Conservation (phyloP, 352 stramenopile genomes). For the Pythium pyrilobum region DNA sequence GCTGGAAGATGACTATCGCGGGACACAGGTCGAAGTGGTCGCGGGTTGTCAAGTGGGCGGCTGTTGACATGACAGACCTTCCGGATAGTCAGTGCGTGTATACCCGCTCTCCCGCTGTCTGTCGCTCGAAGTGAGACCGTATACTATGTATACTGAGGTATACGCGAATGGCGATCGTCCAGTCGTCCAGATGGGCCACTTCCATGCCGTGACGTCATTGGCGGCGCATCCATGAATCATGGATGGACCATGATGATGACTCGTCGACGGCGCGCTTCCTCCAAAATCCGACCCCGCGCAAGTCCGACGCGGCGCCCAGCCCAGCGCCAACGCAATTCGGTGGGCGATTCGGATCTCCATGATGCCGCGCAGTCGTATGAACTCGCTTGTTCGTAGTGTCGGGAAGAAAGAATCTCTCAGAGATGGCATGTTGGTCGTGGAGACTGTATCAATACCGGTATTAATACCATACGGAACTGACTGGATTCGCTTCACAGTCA, state of each 20-base stretch:
- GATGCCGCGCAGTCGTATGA: not conserved
- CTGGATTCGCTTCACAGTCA: too few species aligned
- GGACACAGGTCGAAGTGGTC: not conserved
- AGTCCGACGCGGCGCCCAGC: too few species aligned
- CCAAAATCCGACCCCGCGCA: not conserved
- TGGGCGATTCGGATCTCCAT: too few species aligned
- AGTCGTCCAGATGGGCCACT: not conserved
- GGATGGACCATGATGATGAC: not conserved
- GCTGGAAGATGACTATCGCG: too few species aligned
- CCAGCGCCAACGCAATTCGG: too few species aligned
- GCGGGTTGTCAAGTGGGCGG: not conserved
- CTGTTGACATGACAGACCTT: not conserved
- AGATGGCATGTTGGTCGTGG: too few species aligned
- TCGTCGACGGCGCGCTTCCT: not conserved
- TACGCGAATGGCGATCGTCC: not conserved
- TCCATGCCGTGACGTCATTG: constrained; percentile 4
- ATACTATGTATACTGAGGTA: not conserved
- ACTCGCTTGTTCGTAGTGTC: too few species aligned
- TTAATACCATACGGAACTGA: too few species aligned
- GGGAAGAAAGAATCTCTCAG: too few species aligned
- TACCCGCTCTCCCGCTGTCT: not conserved
- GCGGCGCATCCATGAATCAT: not conserved
- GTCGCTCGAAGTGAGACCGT: not conserved
- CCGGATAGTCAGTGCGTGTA: constrained; percentile 2
- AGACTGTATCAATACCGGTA: too few species aligned